Conservation (phyloP, 2,329 filamentous ascomycete genomes). For the Leptodontidium sp. region DNA sequence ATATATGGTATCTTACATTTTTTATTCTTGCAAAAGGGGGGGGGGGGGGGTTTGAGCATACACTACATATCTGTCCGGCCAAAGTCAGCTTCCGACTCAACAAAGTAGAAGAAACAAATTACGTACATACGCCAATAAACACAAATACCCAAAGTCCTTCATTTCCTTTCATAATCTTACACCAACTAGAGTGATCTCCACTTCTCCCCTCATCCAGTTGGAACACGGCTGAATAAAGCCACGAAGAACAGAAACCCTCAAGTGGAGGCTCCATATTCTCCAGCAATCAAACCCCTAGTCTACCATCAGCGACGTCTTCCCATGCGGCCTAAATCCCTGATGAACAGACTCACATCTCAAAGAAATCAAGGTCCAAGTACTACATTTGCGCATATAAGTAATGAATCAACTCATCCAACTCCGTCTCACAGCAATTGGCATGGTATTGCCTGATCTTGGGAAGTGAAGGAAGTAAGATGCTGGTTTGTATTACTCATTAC, state of each 20-base stretch:
- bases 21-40: too few relatives aligned
- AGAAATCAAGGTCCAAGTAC: too few relatives aligned
- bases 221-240: conserved; percentile 36
- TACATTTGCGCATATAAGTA: too few relatives aligned
- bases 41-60: too few relatives aligned
- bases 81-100: not conserved
- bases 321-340: not conserved
- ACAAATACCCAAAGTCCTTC: conserved; percentile 28
- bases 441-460: not conserved
- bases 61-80: conserved; percentile 13
- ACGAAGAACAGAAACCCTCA: conserved; percentile 30
- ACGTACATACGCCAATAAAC: conserved; percentile 30
- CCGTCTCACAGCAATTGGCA: too few relatives aligned
- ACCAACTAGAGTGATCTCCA: conserved; percentile 18
- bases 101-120: not conserved
- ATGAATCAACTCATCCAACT: too few relatives aligned
- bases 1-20: conserved; percentile 12
- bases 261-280: conserved; percentile 34
- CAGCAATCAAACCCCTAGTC: conserved; percentile 32
- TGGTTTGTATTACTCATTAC: too few relatives aligned
- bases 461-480: too few relatives aligned
- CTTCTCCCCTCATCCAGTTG: conserved; percentile 32
- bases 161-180: conserved; percentile 31
- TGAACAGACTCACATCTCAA: too few relatives aligned
- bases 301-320: not conserved